These are phyloP conservation scores for Botrytis byssoidea DNA, from an alignment of 2,329 filamentous ascomycete genomes.

Conservation along the genomic window DNA sequence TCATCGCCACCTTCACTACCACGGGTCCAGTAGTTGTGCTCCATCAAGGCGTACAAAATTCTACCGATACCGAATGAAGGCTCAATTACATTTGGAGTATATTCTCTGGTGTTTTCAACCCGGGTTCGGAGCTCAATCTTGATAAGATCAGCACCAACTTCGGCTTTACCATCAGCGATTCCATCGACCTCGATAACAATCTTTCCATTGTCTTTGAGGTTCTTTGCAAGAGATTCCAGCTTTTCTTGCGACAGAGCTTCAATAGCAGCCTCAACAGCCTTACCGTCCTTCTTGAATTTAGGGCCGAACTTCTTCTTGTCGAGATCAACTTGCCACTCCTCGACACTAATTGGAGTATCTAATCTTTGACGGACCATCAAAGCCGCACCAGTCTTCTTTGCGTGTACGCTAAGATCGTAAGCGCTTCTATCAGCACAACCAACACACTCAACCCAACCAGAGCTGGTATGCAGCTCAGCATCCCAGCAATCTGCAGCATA, in stretches of 20 bases:
- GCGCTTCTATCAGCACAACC: conserved; percentile 94
- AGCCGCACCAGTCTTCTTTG: conserved; percentile 85
- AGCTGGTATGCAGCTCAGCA: conserved; percentile 84
- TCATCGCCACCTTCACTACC: conserved; percentile 69
- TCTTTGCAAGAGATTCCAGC: conserved; percentile 74
- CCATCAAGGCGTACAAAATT: conserved; percentile 88
- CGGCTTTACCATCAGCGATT: conserved; percentile 68
- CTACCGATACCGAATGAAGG: conserved; percentile 96
- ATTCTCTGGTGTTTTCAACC: conserved; percentile 82
- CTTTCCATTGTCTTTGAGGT: conserved; percentile 71
- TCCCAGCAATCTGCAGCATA: conserved; percentile 99
- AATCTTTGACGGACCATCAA: conserved; percentile 81
- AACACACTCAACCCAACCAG: conserved; percentile 98
- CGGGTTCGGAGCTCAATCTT: conserved; percentile 81
- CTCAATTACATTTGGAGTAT: conserved; percentile 93
- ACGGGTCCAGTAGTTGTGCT: conserved; percentile 94
- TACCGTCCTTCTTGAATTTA: conserved; percentile 91
- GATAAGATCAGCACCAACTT: conserved; percentile 76
- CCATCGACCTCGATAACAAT: conserved; percentile 72
- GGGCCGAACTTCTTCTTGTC: conserved; percentile 97
- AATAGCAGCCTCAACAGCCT: conserved; percentile 77
- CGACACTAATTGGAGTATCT: conserved; percentile 72
- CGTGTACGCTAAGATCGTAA: conserved; percentile 89
- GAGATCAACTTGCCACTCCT: conserved; percentile 85
- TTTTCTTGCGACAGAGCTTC: conserved; percentile 68